phyloP scores from a whole-genome alignment of 2,329 filamentous ascomycete species.

The Pseudocercospora musae region DNA sequence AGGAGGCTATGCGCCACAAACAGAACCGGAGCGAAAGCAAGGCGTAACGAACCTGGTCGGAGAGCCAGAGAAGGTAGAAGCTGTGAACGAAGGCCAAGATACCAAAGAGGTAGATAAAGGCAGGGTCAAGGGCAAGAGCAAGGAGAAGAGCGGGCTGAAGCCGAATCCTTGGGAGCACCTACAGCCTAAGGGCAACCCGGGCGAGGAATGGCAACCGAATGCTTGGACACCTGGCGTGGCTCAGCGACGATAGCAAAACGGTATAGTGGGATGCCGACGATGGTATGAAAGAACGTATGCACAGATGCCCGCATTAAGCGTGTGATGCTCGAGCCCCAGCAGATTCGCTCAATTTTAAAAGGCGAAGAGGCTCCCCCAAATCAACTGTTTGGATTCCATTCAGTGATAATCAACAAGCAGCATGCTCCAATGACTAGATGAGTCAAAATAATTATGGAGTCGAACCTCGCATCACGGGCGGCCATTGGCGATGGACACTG shows the following conservation, averaged over 20 bases:
- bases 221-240: conserved; percentile 44
- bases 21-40: conserved; percentile 31
- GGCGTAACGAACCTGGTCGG: conserved; percentile 34
- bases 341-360: not conserved
- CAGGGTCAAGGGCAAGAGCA: conserved; percentile 28
- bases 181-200: conserved; percentile 36
- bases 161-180: conserved; percentile 42
- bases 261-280: not conserved
- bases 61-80: conserved; percentile 33
- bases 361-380: not conserved
- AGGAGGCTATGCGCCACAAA: conserved; percentile 35
- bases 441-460: too few relatives aligned
- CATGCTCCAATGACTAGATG: too few relatives aligned
- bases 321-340: not conserved
- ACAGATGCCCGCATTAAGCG: not conserved
- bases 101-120: conserved; percentile 33
- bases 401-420: not conserved
- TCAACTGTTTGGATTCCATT: not conserved
- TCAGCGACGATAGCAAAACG: conserved; percentile 27
- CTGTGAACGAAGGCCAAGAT: conserved; percentile 27
- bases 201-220: conserved; percentile 48
- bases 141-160: conserved; percentile 26
- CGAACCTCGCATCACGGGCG: not conserved
- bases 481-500: not conserved
- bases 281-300: not conserved